Evolutionary conservation across 768 basidiomycete genomes (phyloP).

Genomic region (Cytidiella melzeri): DNA sequence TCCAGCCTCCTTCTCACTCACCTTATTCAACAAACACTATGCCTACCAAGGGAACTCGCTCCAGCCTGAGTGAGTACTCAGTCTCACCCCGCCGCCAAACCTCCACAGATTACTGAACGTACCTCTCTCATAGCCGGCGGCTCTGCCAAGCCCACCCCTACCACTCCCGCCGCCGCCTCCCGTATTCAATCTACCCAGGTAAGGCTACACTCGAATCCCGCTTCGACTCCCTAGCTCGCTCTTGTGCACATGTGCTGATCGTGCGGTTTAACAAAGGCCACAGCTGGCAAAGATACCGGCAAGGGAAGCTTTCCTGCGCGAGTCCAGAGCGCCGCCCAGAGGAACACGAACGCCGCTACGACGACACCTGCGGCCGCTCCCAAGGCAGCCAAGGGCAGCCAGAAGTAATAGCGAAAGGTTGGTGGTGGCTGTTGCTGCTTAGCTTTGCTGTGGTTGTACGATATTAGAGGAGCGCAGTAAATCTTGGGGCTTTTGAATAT

Average conservation of each 20-base stretch:
- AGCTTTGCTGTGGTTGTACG: no score
- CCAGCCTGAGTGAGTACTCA: conserved; percentile 11
- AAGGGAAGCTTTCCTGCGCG: conserved; percentile 24
- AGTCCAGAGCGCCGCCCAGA: conserved; percentile 18
- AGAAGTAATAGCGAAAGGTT: no score
- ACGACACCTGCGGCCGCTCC: conserved; percentile 8
- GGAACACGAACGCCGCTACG: conserved; percentile 15
- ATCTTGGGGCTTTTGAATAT: no score
- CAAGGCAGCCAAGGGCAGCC: no score
- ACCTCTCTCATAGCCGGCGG: conserved; percentile 5
- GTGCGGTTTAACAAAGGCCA: conserved; percentile 15
- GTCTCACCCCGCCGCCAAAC: no score
- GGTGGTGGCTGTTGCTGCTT: no score
- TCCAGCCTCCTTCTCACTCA: conserved; percentile 2
- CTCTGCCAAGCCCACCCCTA: conserved; percentile 16
- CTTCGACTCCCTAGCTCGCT: neutral
- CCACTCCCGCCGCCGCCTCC: conserved; percentile 16
- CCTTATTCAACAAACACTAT: conserved; percentile 12
- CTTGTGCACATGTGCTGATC: neutral
- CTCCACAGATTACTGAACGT: no score
- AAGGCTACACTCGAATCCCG: neutral
- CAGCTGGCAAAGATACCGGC: conserved; percentile 22
- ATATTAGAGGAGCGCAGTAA: no score
- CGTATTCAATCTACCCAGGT: conserved; percentile 26
- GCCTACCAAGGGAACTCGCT: conserved; percentile 17